A percentile compares a stretch with the other conserved stretches of the same genome.
Conservation (phyloP, 352 stramenopile species). For the Pythium pectinolyticum region DNA sequence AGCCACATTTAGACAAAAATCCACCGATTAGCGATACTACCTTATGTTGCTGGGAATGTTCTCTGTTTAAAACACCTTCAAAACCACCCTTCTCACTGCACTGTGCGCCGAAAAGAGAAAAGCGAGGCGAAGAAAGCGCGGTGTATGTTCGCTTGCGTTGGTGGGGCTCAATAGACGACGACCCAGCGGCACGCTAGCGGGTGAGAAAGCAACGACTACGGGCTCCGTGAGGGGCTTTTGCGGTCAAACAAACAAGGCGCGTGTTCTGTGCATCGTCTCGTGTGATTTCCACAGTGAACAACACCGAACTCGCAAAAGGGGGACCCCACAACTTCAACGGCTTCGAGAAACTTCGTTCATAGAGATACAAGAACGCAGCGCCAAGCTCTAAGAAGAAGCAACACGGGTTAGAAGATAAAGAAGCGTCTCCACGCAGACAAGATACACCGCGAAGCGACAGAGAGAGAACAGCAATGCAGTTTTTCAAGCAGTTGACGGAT, state of each 20-base stretch:
- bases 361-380: slow-evolving; percentile 1
- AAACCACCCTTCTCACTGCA: slow-evolving; percentile 21
- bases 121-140: slow-evolving; percentile 1
- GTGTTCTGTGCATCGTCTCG: neutral
- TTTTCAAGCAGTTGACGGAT: slow-evolving; percentile 88
- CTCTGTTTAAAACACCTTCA: slow-evolving; percentile 29
- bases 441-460: neutral
- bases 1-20: too few relatives aligned
- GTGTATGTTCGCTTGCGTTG: too few relatives aligned
- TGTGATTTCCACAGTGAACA: slow-evolving; percentile 4
- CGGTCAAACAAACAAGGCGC: too few relatives aligned
- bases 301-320: neutral
- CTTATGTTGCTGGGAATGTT: slow-evolving; percentile 15
- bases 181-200: too few relatives aligned
- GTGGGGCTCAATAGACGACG: too few relatives aligned
- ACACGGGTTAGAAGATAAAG: neutral
- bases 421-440: neutral
- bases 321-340: slow-evolving; percentile 3
- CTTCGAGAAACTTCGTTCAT: neutral
- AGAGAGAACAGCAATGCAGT: slow-evolving; percentile 50
- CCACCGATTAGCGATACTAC: too few relatives aligned
- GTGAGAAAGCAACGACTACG: neutral
- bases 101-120: slow-evolving; percentile 20
- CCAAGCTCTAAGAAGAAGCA: too few relatives aligned
- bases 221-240: slow-evolving; percentile 1